phyloP scores from a whole-genome alignment of 2,329 filamentous ascomycete species.

The Phialophora chinensis region DNA sequence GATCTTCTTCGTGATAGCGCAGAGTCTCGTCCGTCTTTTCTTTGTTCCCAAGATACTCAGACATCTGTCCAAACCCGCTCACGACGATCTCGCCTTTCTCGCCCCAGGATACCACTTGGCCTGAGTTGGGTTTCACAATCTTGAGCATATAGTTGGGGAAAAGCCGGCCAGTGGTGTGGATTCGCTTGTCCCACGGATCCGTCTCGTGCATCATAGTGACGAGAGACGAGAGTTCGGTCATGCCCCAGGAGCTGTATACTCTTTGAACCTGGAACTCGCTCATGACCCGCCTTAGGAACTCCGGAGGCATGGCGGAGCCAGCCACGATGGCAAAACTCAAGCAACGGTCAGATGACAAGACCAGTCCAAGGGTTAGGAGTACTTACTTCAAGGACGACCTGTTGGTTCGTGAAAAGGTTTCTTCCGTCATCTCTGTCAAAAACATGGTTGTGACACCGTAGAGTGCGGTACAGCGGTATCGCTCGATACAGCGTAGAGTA shows the following conservation, averaged over 20 bases:
- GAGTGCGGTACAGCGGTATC: conserved; percentile 47
- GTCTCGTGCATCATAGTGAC: conserved; percentile 77
- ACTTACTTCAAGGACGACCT: conserved; percentile 1
- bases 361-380: neutral
- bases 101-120: conserved; percentile 65
- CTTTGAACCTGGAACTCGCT: neutral
- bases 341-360: neutral
- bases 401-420: neutral
- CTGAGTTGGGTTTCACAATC: conserved; percentile 71
- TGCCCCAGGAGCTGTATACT: conserved; percentile 45
- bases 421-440: neutral
- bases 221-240: conserved; percentile 81
- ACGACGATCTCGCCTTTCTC: conserved; percentile 80
- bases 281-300: conserved; percentile 1
- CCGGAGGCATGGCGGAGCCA: neutral
- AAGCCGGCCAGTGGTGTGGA: conserved; percentile 73
- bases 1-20: conserved; percentile 47
- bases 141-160: conserved; percentile 82
- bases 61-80: conserved; percentile 84
- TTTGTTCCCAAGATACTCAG: conserved; percentile 80
- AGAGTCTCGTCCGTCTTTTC: conserved; percentile 71
- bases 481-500: neutral
- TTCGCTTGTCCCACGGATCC: conserved; percentile 74
- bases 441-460: conserved; percentile 22
- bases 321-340: conserved; percentile 2